Evolutionary conservation across 331 rosid species (phyloP), one percentile per base, ranked within the genome.

Genomic region (Saraca asoca): DNA sequence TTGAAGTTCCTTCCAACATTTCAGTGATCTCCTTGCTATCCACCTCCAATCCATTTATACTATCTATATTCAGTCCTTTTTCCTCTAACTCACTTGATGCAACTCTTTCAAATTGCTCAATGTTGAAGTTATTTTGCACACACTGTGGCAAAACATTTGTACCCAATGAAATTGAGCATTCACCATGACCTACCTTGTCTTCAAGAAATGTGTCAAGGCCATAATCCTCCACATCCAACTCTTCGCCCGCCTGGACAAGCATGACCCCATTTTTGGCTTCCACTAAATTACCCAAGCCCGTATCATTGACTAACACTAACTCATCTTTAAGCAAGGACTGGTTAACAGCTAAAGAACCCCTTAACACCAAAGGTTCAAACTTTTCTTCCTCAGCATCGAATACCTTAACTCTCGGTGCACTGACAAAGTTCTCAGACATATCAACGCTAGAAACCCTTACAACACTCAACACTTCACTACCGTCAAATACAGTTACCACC

Each of bases 401-500:
- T n/a, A 39, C 56, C 78, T 45, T 69, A 69, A 85, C 45, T 56
- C 79, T 79, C 5, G 71, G 81, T 0, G 74, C 74, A 68, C 42
- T 13, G 24, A 71, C 73, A 60, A 42, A 33, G 62, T 51, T 66
- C 68, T 62, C 63, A 7, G 70, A 43, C 15, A 64, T 19, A 59
- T 55, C 60, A 73, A 12, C 19, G 19, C 42, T 29, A 1, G 57
- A 46, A 33, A 68, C 66, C 45, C 70, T 79, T 15, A 19, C 76
- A 45, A 12, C 51, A 70, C 69, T 44, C 9, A 42, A 71, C 64
- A 14, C 64, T 11, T 54, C 81, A 1, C 69, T 56, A 7, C 57
- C 74, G 6, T 69, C 83, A 44, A 12, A 74, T 37, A 39, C 73
- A 29, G 54, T 18, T 53, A 45, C 61, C 41, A 42, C 43, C 15